Base-by-base conservation (phyloP, 2,329 filamentous ascomycete genomes). In the Trichoderma sp. region DNA sequence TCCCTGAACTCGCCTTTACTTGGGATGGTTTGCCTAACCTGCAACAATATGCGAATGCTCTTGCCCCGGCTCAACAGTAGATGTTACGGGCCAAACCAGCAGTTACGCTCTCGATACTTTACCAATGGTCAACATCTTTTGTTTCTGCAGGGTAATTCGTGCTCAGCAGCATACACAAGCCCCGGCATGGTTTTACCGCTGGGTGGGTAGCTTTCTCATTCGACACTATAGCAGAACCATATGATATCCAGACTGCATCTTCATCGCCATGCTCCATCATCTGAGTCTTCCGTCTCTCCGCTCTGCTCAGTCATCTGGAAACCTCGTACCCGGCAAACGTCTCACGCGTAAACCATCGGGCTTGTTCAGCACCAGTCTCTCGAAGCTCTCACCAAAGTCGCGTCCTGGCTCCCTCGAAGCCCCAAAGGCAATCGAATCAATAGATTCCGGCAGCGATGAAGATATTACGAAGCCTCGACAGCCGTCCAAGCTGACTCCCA, bases 251-350 rank as follows among this genome's bases (percentile, higher is more conserved):
- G 10, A 5, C 10, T 14, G 34, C 34, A 39, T 9, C n/a, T 43
- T 19, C 34, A 66, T 54, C 55, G 44, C 30, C 64, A 74, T 74
- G 71, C 48, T 66, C 55, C 60, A 68, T 21, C 64, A 54, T 50
- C 62, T 68, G 51, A 52, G 52, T 14, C 66, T 71, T 15, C 69
- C 69, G 26, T 51, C 69, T 19, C 68, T 67, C 7, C 52, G 67
- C n/a, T 58, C 45, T 51, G 60, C 67, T 41, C 55, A 43, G 6
- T 7, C 39, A 14, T n/a, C 55, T 3, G 28, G 43, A n/a, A 48
- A 26, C 17, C 30, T 28, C 15, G 54, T 55, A 24, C 12, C 60
- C n/a, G 43, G 50, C 15, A 65, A 67, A 55, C 60, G 17, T 9
- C 41, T 57, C 17, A 61, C 67, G n/a, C 41, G 28, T 7, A 30